Evolutionary conservation across 2,329 filamentous ascomycete species (phyloP), one percentile per base, ranked within the genome.

Genomic region (Fusarium verrucosum): DNA sequence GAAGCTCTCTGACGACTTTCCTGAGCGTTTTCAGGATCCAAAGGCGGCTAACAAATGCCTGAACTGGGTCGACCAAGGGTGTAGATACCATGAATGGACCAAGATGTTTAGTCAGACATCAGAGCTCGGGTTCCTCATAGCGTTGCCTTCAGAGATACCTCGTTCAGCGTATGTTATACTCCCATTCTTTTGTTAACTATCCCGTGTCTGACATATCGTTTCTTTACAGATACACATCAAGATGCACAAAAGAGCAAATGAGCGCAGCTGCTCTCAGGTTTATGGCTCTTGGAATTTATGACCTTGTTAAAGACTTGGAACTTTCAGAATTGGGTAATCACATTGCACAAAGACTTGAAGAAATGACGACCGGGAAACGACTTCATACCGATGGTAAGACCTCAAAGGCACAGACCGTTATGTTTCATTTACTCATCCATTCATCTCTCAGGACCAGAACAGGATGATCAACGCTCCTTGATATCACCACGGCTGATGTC

Each of bases 41-140:
- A 55, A 55, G 26, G 44, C 52, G 11, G 44, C 52, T 11, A 55
- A 55, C 43, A 55, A 55, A 19, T 55, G 37, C 17, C 44, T 55
- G 7, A 55, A 55, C 14, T 55, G 52, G 52, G 52, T 55, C 16
- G 52, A 50, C 16, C 52, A 55, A 14, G 52, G 52, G 10, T 55
- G 43, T 50, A 55, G 17, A 55, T 55, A 44, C 16, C 33, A 55
- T 36, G 52, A 55, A 19, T 55, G 52, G 52, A 50, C 52, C 4
- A 55, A 38, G 20, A 19, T 38, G 32, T 55, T 55, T 20, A 37
- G 28, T 28, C 22, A 55, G 26, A 19, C n/a, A 19, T 43, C 44
- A 30, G 52, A 50, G 10, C 36, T 55, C 5, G 52, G 52, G 11
- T 50, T 55, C 19, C 44, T 55, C 7, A 28, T 49, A 9, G 45